phyloP scores from a whole-genome alignment of 2,329 filamentous ascomycete genomes.

The Sphaceloma murrayae region DNA sequence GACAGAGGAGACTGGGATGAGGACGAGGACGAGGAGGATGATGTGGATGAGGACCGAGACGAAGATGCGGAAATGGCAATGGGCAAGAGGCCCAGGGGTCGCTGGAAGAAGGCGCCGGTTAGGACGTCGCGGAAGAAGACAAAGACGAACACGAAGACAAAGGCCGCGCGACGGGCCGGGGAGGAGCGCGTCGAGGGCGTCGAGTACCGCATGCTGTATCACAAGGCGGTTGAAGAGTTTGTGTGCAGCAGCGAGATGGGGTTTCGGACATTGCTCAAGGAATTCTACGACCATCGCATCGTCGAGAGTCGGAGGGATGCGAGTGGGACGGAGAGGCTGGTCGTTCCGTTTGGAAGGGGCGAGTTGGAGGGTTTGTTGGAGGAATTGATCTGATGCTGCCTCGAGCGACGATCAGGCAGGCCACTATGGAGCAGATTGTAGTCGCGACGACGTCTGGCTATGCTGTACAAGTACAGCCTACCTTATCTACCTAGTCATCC shows the following conservation, averaged over 20 bases:
- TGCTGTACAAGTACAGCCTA: neutral
- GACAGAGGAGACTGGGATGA: conserved; percentile 13
- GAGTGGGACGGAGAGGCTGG: conserved; percentile 73
- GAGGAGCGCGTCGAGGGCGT: conserved; percentile 49
- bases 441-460: too few species aligned
- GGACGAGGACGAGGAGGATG: conserved; percentile 20
- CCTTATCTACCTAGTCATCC: conserved; percentile 18
- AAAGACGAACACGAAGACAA: conserved; percentile 17
- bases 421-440: too few species aligned
- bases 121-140: conserved; percentile 22
- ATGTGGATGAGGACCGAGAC: conserved; percentile 20
- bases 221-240: conserved; percentile 93
- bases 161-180: conserved; percentile 15
- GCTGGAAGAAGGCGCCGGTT: too few species aligned
- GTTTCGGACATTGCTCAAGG: conserved; percentile 86
- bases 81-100: conserved; percentile 19
- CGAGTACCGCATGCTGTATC: conserved; percentile 84
- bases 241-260: conserved; percentile 95
- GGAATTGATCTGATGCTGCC: conserved; percentile 52
- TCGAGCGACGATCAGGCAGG: too few species aligned
- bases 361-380: conserved; percentile 85
- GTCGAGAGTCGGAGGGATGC: conserved; percentile 80
- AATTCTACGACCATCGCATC: conserved; percentile 98
- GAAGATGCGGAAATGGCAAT: conserved; percentile 22
- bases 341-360: conserved; percentile 75